Conservation (phyloP, 179 eudicot genomes). For the Patellifolia procumbens region DNA sequence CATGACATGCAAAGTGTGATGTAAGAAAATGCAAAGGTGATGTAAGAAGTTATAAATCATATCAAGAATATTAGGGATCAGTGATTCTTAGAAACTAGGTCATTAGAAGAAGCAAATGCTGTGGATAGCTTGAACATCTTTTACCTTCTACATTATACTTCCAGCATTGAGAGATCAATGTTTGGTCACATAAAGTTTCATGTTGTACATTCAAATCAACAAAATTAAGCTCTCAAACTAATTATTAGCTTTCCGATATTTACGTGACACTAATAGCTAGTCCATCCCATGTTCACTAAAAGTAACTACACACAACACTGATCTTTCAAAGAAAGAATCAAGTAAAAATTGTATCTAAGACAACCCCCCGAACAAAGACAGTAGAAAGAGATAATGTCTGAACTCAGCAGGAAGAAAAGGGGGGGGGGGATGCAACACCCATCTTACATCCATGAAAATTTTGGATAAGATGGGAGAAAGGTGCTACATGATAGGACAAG, state of each 20-base stretch:
- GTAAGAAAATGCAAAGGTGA: too few species aligned
- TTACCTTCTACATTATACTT: too few species aligned
- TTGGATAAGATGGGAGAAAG: background rate
- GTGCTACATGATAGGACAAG: background rate
- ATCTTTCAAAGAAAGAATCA: background rate
- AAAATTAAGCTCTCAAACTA: too few species aligned
- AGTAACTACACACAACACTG: background rate
- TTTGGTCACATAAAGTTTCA: too few species aligned
- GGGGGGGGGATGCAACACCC: background rate
- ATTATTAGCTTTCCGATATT: background rate
- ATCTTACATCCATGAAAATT: background rate
- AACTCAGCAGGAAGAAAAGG: background rate
- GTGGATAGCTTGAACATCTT: too few species aligned
- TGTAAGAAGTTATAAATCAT: background rate
- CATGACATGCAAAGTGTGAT: constrained; percentile 24
- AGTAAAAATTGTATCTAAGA: background rate
- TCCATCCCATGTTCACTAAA: background rate
- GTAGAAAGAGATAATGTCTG: background rate
- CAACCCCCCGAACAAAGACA: background rate
- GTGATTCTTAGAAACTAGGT: background rate
- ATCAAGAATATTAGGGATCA: background rate
- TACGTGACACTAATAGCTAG: background rate
- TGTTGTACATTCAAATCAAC: too few species aligned
- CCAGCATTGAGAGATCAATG: too few species aligned
- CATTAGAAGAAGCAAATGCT: background rate